Evolutionary conservation across 2,329 filamentous ascomycete species (phyloP).

Genomic region (Fusarium decemcellulare): DNA sequence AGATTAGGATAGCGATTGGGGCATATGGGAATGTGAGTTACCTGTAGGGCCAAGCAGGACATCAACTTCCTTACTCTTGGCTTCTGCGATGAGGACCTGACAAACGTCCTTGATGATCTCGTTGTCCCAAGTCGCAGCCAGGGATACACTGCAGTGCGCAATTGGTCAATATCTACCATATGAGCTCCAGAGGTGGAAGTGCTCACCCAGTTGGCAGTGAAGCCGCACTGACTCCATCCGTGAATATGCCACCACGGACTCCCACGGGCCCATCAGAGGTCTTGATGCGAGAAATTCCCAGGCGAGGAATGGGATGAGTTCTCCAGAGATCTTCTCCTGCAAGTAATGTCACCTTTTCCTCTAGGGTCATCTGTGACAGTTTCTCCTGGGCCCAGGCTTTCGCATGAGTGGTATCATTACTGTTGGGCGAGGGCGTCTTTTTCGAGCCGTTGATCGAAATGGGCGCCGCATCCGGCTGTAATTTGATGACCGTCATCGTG

Average conservation of each 20-base stretch:
- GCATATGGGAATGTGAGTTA: background rate
- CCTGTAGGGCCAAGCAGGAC: conserved; percentile 30
- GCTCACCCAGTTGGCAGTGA: conserved; percentile 26
- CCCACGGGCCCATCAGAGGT: conserved; percentile 29
- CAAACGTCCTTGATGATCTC: conserved; percentile 18
- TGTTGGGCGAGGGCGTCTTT: background rate
- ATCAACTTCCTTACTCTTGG: conserved; percentile 33
- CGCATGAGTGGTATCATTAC: background rate
- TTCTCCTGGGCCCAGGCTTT: conserved; percentile 12
- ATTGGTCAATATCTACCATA: background rate
- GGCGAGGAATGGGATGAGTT: conserved; percentile 12
- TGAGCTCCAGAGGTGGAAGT: background rate
- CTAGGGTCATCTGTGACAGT: conserved; percentile 20
- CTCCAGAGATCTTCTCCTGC: conserved; percentile 21
- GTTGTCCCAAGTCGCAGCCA: conserved; percentile 27
- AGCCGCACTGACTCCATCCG: conserved; percentile 27
- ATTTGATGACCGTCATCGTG: background rate
- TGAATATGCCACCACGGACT: conserved; percentile 30
- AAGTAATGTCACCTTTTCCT: conserved; percentile 27
- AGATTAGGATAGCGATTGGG: background rate
- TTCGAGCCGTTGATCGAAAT: background rate
- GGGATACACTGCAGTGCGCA: conserved; percentile 12
- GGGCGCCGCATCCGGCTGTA: background rate
- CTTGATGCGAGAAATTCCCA: conserved; percentile 27
- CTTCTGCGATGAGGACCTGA: conserved; percentile 23